Evolutionary conservation across 140 eudicot species (phyloP).

Genomic region (Senecio squalidus): DNA sequence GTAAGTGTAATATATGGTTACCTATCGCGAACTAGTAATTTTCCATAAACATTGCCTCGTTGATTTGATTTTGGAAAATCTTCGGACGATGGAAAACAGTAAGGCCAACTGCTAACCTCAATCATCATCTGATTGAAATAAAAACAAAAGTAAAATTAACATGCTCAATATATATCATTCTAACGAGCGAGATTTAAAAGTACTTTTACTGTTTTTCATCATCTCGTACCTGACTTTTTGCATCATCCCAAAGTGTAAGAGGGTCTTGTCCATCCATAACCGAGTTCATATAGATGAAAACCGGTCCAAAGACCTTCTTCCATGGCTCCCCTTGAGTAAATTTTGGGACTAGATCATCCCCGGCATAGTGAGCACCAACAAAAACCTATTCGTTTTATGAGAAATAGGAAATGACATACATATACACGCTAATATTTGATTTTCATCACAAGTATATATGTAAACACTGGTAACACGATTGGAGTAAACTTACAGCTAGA

Average conservation of each 20-base stretch:
- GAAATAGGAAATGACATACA: neutral
- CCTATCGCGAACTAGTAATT: conserved; percentile 70
- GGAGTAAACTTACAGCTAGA: conserved; percentile 45
- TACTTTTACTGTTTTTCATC: neutral
- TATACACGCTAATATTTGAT: neutral
- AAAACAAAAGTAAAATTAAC: neutral
- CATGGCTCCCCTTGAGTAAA: conserved; percentile 71
- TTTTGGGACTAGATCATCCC: conserved; percentile 65
- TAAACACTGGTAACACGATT: neutral
- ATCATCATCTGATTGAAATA: conserved; percentile 30
- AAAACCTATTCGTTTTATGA: conserved; percentile 42
- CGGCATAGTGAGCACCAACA: conserved; percentile 78
- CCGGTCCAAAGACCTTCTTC: conserved; percentile 94
- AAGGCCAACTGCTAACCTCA: conserved; percentile 82
- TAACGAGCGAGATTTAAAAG: neutral
- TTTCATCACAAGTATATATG: neutral
- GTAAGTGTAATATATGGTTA: conserved; percentile 2
- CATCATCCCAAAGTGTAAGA: conserved; percentile 77
- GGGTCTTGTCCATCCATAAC: conserved; percentile 40
- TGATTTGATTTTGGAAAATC: conserved; percentile 70
- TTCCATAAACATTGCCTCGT: conserved; percentile 70
- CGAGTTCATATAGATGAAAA: conserved; percentile 69
- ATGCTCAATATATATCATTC: neutral
- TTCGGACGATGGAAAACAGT: conserved; percentile 63
- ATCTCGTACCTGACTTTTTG: conserved; percentile 58